These are phyloP conservation scores for Pythium coloratum DNA, from an alignment of 352 stramenopile species.

Conservation along the genomic window DNA sequence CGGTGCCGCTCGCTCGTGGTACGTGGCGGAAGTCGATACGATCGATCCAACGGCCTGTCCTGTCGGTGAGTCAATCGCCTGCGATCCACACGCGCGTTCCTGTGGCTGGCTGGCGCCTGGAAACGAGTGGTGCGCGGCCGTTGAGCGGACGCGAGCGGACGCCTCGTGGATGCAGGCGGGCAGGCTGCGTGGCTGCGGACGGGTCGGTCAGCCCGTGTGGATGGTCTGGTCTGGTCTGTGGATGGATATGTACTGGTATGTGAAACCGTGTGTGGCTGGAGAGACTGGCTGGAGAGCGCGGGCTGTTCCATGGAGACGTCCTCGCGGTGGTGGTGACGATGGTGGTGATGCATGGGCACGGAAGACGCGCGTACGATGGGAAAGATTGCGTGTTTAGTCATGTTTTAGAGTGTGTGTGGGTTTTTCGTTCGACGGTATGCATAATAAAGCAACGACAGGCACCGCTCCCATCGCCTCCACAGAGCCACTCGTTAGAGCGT, in stretches of 20 bases:
- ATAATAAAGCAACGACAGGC: constrained; percentile 7
- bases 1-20: constrained; percentile 21
- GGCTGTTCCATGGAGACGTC: background rate
- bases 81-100: background rate
- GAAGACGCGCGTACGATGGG: constrained; percentile 3
- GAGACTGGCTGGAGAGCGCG: background rate
- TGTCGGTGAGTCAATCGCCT: background rate
- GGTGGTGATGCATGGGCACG: background rate
- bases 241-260: background rate
- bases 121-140: constrained; percentile 1
- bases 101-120: background rate
- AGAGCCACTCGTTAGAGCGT: too few species aligned
- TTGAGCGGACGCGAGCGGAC: background rate
- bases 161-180: background rate
- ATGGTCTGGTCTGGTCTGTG: background rate
- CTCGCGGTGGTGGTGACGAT: background rate
- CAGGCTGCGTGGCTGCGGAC: background rate
- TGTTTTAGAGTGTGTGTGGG: constrained; percentile 1
- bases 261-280: background rate
- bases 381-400: constrained; percentile 9
- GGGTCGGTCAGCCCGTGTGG: background rate
- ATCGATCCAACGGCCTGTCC: background rate
- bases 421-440: background rate
- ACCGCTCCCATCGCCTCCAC: constrained; percentile 3
- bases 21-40: background rate